A percentile compares a stretch with the other conserved stretches of the same genome.
Conservation (phyloP, 202 grass and related monocot genomes). For the Setaria italica region DNA sequence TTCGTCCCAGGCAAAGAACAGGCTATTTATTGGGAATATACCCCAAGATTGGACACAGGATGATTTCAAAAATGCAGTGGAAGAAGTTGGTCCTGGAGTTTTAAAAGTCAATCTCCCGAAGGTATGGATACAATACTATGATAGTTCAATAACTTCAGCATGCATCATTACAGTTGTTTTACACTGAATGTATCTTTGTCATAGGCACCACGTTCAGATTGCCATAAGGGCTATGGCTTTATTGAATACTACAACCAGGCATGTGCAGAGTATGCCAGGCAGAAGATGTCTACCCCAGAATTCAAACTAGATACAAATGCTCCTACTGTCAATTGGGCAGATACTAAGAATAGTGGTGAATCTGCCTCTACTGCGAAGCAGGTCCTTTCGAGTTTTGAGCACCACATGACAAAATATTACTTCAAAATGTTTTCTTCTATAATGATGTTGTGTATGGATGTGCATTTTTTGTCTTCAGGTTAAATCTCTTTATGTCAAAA, state of each 20-base stretch:
- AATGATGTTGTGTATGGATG: constrained; percentile 27
- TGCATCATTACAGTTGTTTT: constrained; percentile 28
- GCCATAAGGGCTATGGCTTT: constrained; percentile 82
- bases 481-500: constrained; percentile 97
- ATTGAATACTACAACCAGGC: constrained; percentile 95
- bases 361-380: constrained; percentile 62
- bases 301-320: constrained; percentile 86
- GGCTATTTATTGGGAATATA: constrained; percentile 87
- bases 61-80: constrained; percentile 70
- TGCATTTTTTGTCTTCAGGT: constrained; percentile 52
- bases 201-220: constrained; percentile 61
- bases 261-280: constrained; percentile 87
- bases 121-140: constrained; percentile 50
- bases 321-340: constrained; percentile 89
- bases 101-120: constrained; percentile 74
- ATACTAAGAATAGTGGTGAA: constrained; percentile 66
- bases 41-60: constrained; percentile 68
- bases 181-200: constrained; percentile 37
- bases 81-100: constrained; percentile 82
- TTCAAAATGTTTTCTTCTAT: constrained; percentile 37
- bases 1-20: constrained; percentile 78
- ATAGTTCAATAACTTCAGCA: constrained; percentile 24
- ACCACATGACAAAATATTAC: constrained; percentile 27
- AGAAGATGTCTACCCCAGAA: constrained; percentile 78
- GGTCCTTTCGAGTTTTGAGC: constrained; percentile 50